A percentile compares a stretch with the other conserved stretches of the same genome.
Conservation (phyloP, 2,329 filamentous ascomycete genomes). For the Xylariaceae sp. region DNA sequence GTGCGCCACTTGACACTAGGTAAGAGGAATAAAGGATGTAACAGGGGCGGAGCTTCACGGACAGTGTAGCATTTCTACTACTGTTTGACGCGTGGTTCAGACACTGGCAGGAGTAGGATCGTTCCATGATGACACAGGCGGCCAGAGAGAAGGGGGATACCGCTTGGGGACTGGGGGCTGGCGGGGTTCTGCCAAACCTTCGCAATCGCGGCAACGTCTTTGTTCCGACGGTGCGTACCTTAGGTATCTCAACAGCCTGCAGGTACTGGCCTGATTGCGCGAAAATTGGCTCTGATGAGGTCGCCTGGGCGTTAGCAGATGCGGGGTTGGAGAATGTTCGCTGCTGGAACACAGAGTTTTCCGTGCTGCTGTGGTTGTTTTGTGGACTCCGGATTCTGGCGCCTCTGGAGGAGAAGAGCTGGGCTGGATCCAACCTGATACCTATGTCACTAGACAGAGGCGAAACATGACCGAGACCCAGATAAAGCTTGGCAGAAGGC, state of each 20-base stretch:
- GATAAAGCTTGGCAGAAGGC: conserved; percentile 17
- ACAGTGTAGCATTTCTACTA: conserved; percentile 28
- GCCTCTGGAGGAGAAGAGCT: conserved; percentile 6
- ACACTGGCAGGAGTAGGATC: conserved; percentile 4
- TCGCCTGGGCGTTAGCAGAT: conserved; percentile 12
- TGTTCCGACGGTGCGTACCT: conserved; percentile 10
- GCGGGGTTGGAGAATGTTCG: conserved; percentile 13
- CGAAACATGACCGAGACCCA: conserved; percentile 11
- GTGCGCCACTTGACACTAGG: conserved; percentile 3
- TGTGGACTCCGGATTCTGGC: background rate
- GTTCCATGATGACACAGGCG: conserved; percentile 2
- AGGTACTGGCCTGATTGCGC: conserved; percentile 7
- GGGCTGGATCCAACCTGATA: conserved; percentile 7
- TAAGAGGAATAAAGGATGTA: background rate
- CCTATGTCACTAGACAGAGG: conserved; percentile 17
- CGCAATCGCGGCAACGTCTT: conserved; percentile 7
- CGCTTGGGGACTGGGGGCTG: conserved; percentile 7
- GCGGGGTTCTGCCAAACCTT: conserved; percentile 18
- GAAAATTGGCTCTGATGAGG: conserved; percentile 11
- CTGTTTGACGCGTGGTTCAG: conserved; percentile 25
- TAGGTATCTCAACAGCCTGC: conserved; percentile 21
- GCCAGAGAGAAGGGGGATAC: background rate
- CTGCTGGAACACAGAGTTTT: conserved; percentile 9
- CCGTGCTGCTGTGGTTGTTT: conserved; percentile 1
- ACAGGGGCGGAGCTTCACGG: conserved; percentile 6